Percentiles rank a stretch among this genome's conserved stretches.
phyloP scores from a whole-genome alignment of 441 rosid genomes.

The Flueggea neowawraea region DNA sequence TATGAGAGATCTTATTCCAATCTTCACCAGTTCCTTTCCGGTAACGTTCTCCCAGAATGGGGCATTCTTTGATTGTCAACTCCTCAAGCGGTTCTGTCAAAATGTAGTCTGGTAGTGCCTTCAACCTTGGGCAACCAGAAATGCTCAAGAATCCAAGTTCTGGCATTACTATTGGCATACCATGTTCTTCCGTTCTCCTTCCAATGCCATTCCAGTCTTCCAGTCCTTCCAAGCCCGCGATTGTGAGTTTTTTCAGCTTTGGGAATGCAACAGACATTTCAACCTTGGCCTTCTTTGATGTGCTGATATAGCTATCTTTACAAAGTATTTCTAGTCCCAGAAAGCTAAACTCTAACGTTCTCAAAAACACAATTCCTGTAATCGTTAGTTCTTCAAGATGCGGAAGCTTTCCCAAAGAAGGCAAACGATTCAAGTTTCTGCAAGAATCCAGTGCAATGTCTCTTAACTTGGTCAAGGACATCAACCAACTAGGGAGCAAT shows the following conservation, averaged over 20 bases:
- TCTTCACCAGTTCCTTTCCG: neutral
- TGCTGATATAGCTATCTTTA: neutral
- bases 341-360: neutral
- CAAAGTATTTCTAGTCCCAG: slow-evolving; percentile 2
- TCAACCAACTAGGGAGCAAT: neutral
- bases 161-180: slow-evolving; percentile 8
- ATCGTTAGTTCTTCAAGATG: slow-evolving; percentile 1
- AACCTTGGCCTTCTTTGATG: neutral
- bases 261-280: slow-evolving; percentile 3
- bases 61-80: neutral
- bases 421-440: neutral
- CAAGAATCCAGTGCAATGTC: rapidly evolving
- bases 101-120: slow-evolving; percentile 7
- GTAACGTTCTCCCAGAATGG: neutral
- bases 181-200: neutral
- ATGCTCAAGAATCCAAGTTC: neutral
- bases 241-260: neutral
- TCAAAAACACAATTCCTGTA: neutral
- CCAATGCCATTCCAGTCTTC: slow-evolving; percentile 6
- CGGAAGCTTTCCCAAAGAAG: slow-evolving; percentile 3
- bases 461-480: neutral
- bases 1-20: slow-evolving; percentile 2
- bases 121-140: neutral
- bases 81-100: neutral
- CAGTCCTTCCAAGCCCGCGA: rapidly evolving